Base-by-base conservation (phyloP, 1,284 basidiomycete species). In the Fomitopsis palustris region DNA sequence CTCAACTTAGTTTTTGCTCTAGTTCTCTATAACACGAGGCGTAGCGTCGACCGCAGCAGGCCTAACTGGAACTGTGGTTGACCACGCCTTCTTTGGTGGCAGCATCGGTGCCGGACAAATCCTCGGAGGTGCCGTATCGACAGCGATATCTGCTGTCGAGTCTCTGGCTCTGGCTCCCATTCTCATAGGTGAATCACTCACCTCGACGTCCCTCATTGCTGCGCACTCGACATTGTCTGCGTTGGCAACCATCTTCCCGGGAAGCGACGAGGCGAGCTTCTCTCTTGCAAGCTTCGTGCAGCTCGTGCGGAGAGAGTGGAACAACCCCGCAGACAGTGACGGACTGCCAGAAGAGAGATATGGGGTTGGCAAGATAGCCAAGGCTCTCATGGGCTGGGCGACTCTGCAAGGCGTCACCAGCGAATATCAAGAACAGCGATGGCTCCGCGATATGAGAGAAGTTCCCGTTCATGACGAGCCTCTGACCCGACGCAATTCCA, bases 401-500 rank as follows among this genome's bases (percentile, higher is more conserved):
- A 84, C 88, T 0, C 74, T 93, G 42, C 90, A 92, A 67, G 86
- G 86, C 39, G 85, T 90, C 41, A 93, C 90, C 1, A 83, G 86
- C 66, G 84, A 89, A 65, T 90, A 86, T 80, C 87, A 90, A 62
- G 89, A 91, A 70, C 78, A 79, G 64, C 75, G 73, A 45, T 90
- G 88, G 87, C 81, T 87, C 58, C 77, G 77, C 64, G 75, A 82
- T 67, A 75, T 91, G 61, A 79, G 76, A 57, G 89, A 92, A 69
- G 82, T 92, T 21, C 78, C 83, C 60, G 80, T 89, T 54, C 80
- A 82, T 49, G 80, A 83, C 57, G 72, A 77, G 53, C 52, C 75
- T 23, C n/a, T 45, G 17, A 35, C 49, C 1, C 10, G 64, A 45
- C 73, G 54, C 2, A 47, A 38, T 19, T 43, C 31, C 6, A 27